Evolutionary conservation across 75 land plant genomes (phyloP).

Genomic region (Cryptomeria japonica): DNA sequence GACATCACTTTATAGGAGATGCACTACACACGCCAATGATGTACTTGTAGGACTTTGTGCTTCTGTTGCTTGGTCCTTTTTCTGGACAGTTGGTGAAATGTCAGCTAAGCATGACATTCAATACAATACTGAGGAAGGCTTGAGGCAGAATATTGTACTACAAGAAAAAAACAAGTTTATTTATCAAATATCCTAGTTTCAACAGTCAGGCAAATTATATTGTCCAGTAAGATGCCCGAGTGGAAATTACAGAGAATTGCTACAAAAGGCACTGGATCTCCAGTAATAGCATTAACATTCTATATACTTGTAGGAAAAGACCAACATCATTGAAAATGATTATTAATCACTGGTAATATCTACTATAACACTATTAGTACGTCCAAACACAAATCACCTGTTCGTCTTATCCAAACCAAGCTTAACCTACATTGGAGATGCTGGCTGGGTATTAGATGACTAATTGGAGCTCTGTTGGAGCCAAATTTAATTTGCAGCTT

Average conservation of each 20-base stretch:
- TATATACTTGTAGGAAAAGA: not conserved
- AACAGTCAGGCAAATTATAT: not conserved
- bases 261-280: not conserved
- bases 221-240: not conserved
- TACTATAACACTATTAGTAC: not conserved
- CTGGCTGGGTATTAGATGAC: not conserved
- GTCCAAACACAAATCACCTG: not conserved
- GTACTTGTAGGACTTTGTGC: not conserved
- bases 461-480: not conserved
- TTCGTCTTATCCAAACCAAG: not conserved
- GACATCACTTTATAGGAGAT: not conserved
- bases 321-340: not conserved
- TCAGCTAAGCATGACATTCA: not conserved
- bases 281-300: not conserved
- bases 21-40: not conserved
- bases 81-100: not conserved
- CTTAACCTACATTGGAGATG: not conserved
- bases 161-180: not conserved
- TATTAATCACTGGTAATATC: not conserved
- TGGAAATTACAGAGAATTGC: not conserved
- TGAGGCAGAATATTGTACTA: not conserved
- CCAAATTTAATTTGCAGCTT: not conserved
- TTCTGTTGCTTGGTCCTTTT: not conserved
- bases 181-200: not conserved
- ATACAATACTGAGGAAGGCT: not conserved